These are phyloP conservation scores for Esteya vermicola DNA, from an alignment of 2,329 filamentous ascomycete genomes.

Conservation along the genomic window DNA sequence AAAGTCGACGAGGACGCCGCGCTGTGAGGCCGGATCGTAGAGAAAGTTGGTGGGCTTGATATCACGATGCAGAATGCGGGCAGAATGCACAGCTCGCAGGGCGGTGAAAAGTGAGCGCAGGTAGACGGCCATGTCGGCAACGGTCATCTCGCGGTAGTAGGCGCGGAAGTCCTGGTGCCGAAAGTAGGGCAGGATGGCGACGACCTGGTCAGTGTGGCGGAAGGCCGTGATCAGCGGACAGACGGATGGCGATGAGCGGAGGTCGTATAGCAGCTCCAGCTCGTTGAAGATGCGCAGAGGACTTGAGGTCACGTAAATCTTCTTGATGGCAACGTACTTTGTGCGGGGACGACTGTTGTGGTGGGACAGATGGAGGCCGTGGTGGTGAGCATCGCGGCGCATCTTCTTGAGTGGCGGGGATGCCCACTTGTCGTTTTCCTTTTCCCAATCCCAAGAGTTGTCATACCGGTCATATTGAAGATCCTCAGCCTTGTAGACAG, in stretches of 20 bases:
- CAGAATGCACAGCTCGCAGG: constrained; percentile 66
- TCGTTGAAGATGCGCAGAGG: constrained; percentile 91
- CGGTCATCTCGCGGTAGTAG: constrained; percentile 83
- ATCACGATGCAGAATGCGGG: constrained; percentile 80
- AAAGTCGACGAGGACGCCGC: constrained; percentile 95
- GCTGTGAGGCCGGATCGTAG: constrained; percentile 66
- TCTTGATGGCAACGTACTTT: constrained; percentile 92
- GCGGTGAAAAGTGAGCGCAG: constrained; percentile 80
- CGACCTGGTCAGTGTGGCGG: constrained; percentile 82
- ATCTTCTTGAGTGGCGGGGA: constrained; percentile 49
- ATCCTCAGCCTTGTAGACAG: constrained; percentile 97
- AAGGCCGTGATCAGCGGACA: constrained; percentile 98
- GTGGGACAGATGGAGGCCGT: too few species aligned
- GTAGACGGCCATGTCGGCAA: constrained; percentile 78
- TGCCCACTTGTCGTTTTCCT: constrained; percentile 50
- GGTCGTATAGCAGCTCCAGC: constrained; percentile 79
- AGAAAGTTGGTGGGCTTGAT: constrained; percentile 98
- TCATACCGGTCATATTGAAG: constrained; percentile 68
- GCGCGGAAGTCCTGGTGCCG: constrained; percentile 87
- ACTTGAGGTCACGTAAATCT: constrained; percentile 97
- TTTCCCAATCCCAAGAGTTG: constrained; percentile 74
- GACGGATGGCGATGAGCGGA: constrained; percentile 69
- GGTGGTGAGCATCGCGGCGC: constrained; percentile 13
- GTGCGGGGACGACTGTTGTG: constrained; percentile 25
- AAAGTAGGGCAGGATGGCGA: constrained; percentile 91